Evolutionary conservation across 768 basidiomycete species (phyloP), one percentile per base, ranked within the genome.

Genomic region (Coprinopsis cinerea): DNA sequence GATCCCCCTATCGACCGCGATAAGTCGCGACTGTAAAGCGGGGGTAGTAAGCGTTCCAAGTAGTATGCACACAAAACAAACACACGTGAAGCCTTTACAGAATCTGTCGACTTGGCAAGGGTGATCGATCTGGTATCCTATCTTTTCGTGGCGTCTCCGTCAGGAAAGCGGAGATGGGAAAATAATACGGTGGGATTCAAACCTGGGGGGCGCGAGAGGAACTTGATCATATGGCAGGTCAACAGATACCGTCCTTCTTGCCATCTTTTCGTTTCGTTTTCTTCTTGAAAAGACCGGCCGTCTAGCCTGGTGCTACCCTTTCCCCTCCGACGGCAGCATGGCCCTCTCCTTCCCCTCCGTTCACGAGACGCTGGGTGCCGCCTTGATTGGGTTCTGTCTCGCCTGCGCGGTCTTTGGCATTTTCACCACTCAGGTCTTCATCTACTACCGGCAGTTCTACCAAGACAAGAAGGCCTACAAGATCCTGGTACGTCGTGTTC

Each of bases 401-500:
- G 67, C 71, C 28, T 70, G 71, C 44, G 61, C 64, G 20, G 65
- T 67, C 15, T 72, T 73, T 51, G 73, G 73, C 5, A 54, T 73
- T 13, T 61, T 72, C 30, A 63, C 69, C 15, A 68, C 63, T 23
- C 72, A 72, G 51, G 59, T 62, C 5, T 59, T 66, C 51, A 62
- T 64, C 1, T 75, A 73, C 54, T 72, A 67, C 52, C 62, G 61
- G 49, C 59, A 66, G 5, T 75, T 68, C 47, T 67, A 66, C n/a
- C 57, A 55, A 20, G 73, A 75, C 55, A 59, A 59, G 39, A 17
- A 48, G 9, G 57, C 53, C 13, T 72, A 70, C 58, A 71, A 67
- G 49, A 23, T 57, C 30, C 55, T 69, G 53, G 70, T 70, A 52
- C 51, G 37, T 41, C 37, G 4, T 36, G 15, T n/a, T 18, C 7